Conservation (phyloP, 2,329 filamentous ascomycete species). For the Sporothrix brunneoviolacea region DNA sequence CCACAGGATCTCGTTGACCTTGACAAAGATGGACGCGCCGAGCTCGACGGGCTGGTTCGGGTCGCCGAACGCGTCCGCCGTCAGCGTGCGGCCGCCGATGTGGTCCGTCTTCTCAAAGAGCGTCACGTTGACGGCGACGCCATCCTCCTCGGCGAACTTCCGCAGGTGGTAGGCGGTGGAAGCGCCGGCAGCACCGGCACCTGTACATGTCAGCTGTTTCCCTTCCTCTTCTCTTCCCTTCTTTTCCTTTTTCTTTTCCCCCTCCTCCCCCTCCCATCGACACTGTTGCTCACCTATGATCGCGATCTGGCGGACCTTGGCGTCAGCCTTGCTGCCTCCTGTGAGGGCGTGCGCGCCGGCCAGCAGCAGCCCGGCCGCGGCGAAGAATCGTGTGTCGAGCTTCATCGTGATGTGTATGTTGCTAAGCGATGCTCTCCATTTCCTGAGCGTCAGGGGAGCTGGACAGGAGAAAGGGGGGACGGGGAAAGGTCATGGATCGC, state of each 20-base stretch:
- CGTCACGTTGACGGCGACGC: slow-evolving; percentile 66
- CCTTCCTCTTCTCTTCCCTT: no score
- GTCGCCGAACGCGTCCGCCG: slow-evolving; percentile 69
- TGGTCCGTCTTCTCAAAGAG: slow-evolving; percentile 74
- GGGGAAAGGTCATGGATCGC: no score
- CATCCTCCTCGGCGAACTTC: slow-evolving; percentile 58
- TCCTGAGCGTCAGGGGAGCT: no score
- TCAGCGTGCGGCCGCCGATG: slow-evolving; percentile 81
- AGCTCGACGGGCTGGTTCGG: slow-evolving; percentile 67
- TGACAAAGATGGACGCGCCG: slow-evolving; percentile 86
- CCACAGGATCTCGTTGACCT: slow-evolving; percentile 74
- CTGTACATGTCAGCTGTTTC: slow-evolving; percentile 43
- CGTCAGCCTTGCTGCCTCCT: not conserved
- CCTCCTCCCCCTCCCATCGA: not conserved
- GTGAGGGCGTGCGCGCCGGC: no score
- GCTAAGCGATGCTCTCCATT: no score
- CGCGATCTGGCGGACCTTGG: slow-evolving; percentile 23
- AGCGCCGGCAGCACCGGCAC: slow-evolving; percentile 81
- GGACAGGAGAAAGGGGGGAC: no score
- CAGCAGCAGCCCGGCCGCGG: no score
- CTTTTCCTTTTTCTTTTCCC: not conserved
- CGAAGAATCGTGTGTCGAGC: no score
- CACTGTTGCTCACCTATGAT: slow-evolving; percentile 22
- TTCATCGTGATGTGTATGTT: no score
- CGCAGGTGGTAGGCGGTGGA: slow-evolving; percentile 79